These are phyloP conservation scores for Salvia splendens DNA, from an alignment of 257 asterid species.

Conservation along the genomic window DNA sequence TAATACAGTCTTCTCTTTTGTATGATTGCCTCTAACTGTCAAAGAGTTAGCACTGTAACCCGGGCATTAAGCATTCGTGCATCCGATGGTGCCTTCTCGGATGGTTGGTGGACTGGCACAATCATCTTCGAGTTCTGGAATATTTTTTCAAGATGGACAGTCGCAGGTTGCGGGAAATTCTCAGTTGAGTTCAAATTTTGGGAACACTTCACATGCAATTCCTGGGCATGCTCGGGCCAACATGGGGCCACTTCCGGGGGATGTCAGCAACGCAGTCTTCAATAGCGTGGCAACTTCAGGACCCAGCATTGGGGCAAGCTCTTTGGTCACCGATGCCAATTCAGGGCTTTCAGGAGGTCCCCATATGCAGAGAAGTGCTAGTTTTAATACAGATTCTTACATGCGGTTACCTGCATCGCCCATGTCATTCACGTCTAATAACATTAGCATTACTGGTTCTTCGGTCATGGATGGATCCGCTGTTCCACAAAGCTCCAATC, in stretches of 20 bases:
- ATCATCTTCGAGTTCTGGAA: conserved; percentile 83
- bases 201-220: conserved; percentile 59
- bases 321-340: conserved; percentile 96
- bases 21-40: neutral
- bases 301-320: conserved; percentile 95
- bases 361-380: conserved; percentile 85
- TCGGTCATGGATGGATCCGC: conserved; percentile 81
- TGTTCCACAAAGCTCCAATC: conserved; percentile 69
- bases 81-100: conserved; percentile 71
- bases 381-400: conserved; percentile 85
- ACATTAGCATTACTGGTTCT: conserved; percentile 82
- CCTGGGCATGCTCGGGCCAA: conserved; percentile 60
- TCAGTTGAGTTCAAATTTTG: conserved; percentile 67
- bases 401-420: conserved; percentile 98
- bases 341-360: conserved; percentile 95
- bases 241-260: conserved; percentile 61
- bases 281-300: conserved; percentile 79
- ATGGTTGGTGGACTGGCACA: conserved; percentile 75
- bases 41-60: conserved; percentile 41
- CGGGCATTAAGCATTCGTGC: conserved; percentile 41
- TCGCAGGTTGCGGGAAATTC: conserved; percentile 71
- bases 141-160: conserved; percentile 74
- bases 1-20: conserved; percentile 7
- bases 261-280: conserved; percentile 56
- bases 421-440: conserved; percentile 90